Conservation (phyloP, 2,329 filamentous ascomycete genomes). For the Endoconidiophora laricicola region DNA sequence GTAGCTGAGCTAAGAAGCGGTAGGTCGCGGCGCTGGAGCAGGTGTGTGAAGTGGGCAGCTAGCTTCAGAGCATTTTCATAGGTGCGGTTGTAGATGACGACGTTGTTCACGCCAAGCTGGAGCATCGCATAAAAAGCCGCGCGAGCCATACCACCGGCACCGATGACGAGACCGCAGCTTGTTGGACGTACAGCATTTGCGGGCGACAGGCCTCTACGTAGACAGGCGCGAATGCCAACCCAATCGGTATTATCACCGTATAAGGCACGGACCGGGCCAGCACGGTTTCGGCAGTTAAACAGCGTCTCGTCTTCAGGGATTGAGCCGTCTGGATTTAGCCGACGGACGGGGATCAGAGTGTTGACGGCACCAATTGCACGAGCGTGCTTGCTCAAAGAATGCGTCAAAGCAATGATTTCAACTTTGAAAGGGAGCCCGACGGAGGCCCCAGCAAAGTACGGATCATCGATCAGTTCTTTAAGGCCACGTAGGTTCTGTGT, state of each 20-base stretch:
- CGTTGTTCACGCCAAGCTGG: constrained; percentile 58
- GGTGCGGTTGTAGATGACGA: constrained; percentile 60
- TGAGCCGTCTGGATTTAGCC: constrained; percentile 37
- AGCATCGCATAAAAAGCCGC: constrained; percentile 66
- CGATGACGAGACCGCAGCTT: constrained; percentile 42
- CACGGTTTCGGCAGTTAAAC: constrained; percentile 31
- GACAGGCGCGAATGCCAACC: constrained; percentile 60
- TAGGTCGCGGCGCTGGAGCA: constrained; percentile 28
- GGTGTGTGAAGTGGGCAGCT: constrained; percentile 50
- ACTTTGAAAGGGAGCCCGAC: constrained; percentile 62
- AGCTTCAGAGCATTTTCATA: constrained; percentile 48
- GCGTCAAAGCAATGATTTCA: constrained; percentile 49
- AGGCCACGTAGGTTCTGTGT: constrained; percentile 45
- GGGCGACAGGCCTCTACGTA: constrained; percentile 55
- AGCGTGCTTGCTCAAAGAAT: constrained; percentile 56
- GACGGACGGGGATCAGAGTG: constrained; percentile 54
- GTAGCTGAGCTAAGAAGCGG: constrained; percentile 25
- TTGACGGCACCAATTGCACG: constrained; percentile 62
- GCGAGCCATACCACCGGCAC: constrained; percentile 60
- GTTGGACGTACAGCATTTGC: constrained; percentile 45
- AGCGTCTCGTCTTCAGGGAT: constrained; percentile 28
- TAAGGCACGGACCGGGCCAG: constrained; percentile 49
- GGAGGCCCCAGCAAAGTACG: constrained; percentile 54
- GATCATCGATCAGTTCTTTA: constrained; percentile 45
- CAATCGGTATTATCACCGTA: constrained; percentile 73